phyloP scores from a whole-genome alignment of 441 rosid genomes.

The Corymbia calophylla region DNA sequence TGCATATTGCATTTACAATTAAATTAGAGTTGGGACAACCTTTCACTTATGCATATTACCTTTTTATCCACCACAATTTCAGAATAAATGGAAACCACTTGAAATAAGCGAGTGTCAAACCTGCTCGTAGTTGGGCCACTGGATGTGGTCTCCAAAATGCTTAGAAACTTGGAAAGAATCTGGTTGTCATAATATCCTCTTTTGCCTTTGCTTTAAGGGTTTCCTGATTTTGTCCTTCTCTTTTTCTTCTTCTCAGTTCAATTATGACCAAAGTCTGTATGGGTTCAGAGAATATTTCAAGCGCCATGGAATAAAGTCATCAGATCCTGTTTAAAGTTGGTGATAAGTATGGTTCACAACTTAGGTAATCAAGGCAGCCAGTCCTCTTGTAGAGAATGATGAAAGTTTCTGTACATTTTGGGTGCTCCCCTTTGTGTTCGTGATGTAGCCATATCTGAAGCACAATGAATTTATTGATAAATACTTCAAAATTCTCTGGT shows the following conservation, averaged over 20 bases:
- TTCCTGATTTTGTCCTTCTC: neutral
- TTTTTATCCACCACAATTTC: neutral
- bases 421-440: neutral
- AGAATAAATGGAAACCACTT: neutral
- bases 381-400: neutral
- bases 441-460: neutral
- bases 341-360: neutral
- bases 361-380: neutral
- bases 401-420: neutral
- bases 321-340: conserved; percentile 25
- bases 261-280: conserved; percentile 66
- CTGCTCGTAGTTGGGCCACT: neutral
- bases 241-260: conserved; percentile 45
- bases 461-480: neutral
- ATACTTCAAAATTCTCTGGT: neutral
- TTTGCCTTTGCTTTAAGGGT: neutral
- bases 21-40: neutral
- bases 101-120: neutral
- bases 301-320: conserved; percentile 47
- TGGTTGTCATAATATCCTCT: neutral
- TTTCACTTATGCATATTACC: neutral
- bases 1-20: neutral
- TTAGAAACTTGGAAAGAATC: neutral
- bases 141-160: neutral
- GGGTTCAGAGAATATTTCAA: conserved; percentile 96